phyloP scores from a whole-genome alignment of 163 green algal genomes.

The Volvox carteri region DNA sequence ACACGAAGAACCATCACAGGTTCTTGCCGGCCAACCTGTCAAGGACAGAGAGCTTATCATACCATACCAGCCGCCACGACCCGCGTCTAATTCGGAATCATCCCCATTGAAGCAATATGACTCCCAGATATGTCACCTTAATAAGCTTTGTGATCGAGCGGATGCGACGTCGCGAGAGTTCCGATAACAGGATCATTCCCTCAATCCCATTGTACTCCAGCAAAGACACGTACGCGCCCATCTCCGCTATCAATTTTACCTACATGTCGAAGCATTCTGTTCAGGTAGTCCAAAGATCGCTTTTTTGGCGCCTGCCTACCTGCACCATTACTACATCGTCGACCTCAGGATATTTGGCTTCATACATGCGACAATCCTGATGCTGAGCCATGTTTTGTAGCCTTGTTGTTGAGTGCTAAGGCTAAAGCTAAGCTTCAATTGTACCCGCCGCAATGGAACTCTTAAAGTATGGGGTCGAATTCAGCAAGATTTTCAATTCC shows the following conservation, averaged over 20 bases:
- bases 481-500: neutral
- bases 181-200: slow-evolving; percentile 99
- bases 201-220: slow-evolving; percentile 99
- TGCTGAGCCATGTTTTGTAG: slow-evolving; percentile 54
- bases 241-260: slow-evolving; percentile 99
- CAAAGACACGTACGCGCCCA: slow-evolving; percentile 98
- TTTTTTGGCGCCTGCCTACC: slow-evolving; percentile 57
- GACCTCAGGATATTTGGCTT: slow-evolving; percentile 95
- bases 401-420: neutral
- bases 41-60: neutral
- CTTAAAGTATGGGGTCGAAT: neutral
- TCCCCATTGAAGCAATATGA: too few species aligned
- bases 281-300: neutral
- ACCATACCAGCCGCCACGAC: neutral
- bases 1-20: slow-evolving; percentile 99
- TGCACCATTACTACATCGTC: slow-evolving; percentile 99
- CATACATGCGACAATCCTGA: slow-evolving; percentile 93
- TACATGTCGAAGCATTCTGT: slow-evolving; percentile 58
- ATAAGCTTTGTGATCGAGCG: slow-evolving; percentile 99
- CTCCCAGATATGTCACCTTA: slow-evolving; percentile 83
- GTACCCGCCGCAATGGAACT: slow-evolving; percentile 21
- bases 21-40: slow-evolving; percentile 95
- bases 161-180: slow-evolving; percentile 97
- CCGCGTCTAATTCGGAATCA: too few species aligned
- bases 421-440: neutral